Percentiles rank a stretch among this genome's conserved stretches.
Conservation (phyloP, 2,329 filamentous ascomycete genomes). For the Stenocarpella maydis region DNA sequence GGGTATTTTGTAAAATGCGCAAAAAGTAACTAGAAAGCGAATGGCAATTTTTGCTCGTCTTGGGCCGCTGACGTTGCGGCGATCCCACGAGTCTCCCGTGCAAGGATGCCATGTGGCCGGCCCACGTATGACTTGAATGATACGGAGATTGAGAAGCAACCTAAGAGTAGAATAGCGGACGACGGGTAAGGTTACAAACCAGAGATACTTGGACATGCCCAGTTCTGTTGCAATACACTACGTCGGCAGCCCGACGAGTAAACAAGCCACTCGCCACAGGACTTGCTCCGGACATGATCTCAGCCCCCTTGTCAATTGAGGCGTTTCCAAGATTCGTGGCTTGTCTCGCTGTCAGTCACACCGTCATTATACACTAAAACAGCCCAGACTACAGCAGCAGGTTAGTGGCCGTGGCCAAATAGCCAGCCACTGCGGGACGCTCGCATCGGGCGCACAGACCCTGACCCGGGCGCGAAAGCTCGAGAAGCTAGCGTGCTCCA, state of each 20-base stretch:
- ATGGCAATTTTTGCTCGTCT: constrained; percentile 20
- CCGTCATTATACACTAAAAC: no score
- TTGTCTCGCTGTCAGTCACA: no score
- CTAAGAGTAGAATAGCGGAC: not conserved
- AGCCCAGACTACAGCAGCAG: no score
- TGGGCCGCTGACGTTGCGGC: not conserved
- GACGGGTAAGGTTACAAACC: not conserved
- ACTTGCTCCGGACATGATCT: not conserved
- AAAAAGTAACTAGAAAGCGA: constrained; percentile 30
- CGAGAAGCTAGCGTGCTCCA: no score
- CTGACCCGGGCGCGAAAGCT: not conserved
- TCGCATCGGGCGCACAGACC: constrained; percentile 7
- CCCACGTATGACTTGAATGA: no score
- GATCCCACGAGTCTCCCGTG: not conserved
- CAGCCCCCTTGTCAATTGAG: constrained; percentile 1
- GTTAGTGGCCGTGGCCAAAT: not conserved
- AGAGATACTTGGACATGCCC: not conserved
- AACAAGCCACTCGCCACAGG: not conserved
- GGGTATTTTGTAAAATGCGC: constrained; percentile 10
- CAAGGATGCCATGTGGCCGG: not conserved
- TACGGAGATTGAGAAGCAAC: not conserved
- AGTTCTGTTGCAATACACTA: not conserved
- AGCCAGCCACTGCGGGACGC: not conserved
- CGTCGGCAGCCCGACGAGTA: not conserved
- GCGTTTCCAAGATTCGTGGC: constrained; percentile 24